Evolutionary conservation across 2,329 filamentous ascomycete species (phyloP).

Genomic region (Penicillium palitans): DNA sequence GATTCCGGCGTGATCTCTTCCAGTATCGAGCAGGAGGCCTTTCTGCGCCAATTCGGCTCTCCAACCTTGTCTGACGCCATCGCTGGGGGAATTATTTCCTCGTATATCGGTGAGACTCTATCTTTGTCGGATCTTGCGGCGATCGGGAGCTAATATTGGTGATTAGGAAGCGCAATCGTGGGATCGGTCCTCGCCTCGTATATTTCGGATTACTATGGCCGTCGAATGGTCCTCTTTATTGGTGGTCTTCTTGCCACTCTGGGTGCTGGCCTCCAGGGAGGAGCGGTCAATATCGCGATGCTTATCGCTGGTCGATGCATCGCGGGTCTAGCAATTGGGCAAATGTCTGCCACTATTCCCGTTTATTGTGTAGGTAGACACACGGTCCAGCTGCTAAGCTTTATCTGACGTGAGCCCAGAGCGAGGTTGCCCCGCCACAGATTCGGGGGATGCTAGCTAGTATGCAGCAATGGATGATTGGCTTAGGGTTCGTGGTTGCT

Average conservation of each 20-base stretch:
- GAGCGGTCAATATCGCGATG: conserved; percentile 43
- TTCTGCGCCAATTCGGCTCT: conserved; percentile 32
- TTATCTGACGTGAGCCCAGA: conserved; percentile 23
- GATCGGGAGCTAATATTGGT: conserved; percentile 16
- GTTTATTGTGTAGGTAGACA: conserved; percentile 44
- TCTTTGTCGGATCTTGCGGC: not conserved
- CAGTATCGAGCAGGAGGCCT: conserved; percentile 38
- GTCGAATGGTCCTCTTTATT: conserved; percentile 35
- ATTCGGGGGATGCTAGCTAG: conserved; percentile 44
- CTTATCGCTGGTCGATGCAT: conserved; percentile 53
- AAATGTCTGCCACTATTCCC: conserved; percentile 50
- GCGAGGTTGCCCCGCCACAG: conserved; percentile 42
- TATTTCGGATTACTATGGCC: conserved; percentile 37
- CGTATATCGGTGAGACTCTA: conserved; percentile 36
- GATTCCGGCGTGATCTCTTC: conserved; percentile 45
- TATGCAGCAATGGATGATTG: conserved; percentile 50
- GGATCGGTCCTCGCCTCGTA: conserved; percentile 37
- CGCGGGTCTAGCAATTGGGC: conserved; percentile 52
- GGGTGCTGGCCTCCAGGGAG: conserved; percentile 40
- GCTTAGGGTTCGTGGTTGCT: conserved; percentile 46
- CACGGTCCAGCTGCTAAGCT: not conserved
- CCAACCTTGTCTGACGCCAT: conserved; percentile 32
- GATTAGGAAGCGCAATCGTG: conserved; percentile 40
- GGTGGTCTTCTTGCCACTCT: conserved; percentile 36
- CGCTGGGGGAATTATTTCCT: conserved; percentile 43